These are phyloP conservation scores for Lathyrus oleraceus DNA, from an alignment of 306 rosid species.

Conservation along the genomic window DNA sequence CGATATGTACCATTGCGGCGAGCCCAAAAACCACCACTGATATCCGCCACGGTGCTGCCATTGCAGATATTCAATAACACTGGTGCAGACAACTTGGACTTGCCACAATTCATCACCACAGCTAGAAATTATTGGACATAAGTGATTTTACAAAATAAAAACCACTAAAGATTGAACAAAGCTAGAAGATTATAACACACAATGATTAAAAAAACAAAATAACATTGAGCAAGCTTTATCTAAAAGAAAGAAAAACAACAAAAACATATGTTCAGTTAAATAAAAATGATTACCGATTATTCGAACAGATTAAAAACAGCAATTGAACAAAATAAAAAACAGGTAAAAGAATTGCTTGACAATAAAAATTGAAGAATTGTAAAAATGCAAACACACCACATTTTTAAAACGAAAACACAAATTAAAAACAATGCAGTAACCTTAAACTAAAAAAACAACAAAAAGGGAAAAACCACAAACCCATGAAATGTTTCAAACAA, in stretches of 20 bases:
- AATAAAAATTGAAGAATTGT: neutral
- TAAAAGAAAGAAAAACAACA: no score
- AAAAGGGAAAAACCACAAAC: neutral
- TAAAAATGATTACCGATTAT: neutral
- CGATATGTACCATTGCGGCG: no score
- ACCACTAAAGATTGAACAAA: neutral
- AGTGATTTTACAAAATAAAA: neutral
- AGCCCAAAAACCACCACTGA: no score
- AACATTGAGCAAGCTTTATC: no score
- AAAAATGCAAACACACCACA: neutral
- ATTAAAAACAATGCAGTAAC: neutral
- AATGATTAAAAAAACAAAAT: no score
- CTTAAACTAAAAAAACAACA: constrained; percentile 4
- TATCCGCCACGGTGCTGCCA: no score
- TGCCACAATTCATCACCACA: no score
- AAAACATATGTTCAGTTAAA: neutral
- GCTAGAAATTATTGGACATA: no score
- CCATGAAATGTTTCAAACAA: neutral
- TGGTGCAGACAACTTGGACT: no score
- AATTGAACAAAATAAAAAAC: neutral
- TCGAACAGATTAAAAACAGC: neutral
- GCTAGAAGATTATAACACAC: neutral
- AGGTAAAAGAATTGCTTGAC: neutral
- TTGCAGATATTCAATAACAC: no score
- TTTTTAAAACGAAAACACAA: neutral